Evolutionary conservation across 2,329 filamentous ascomycete genomes (phyloP), one percentile per base, ranked within the genome.

Genomic region (Xylariaceae sp.): DNA sequence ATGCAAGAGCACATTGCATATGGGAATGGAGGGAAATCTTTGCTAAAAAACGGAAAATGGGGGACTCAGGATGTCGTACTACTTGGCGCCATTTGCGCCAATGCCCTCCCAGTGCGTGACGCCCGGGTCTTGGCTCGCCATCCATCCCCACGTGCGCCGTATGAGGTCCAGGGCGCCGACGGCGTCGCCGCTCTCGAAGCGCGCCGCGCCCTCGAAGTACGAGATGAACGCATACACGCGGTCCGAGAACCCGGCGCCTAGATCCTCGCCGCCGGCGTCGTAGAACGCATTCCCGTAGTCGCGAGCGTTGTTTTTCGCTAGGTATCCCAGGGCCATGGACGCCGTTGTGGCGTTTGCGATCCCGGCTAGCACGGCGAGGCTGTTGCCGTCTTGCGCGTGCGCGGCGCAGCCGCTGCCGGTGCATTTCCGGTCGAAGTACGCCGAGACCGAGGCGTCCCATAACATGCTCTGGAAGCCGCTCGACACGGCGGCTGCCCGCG

Each of bases 91-190:
- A 17, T 69, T 66, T 0, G 67, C 61, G 1, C 78, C 80, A 46
- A 82, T 78, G 0, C 79, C 81, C 63, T 83, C 81, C 81, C 81
- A 83, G 59, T 76, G 74, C 3, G 81, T 83, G 12, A 78, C 65
- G 0, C 70, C 71, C 0, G 80, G 80, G 59, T 83, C 80, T 8
- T 76, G 34, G 6, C 21, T 71, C 0, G 76, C 67, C 80, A 83
- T 83, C 76, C 78, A 81, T 3, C 79, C 79, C 58, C 81, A 82
- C 14, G 81, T 67, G 16, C 80, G 70, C 37, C 73, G 67, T 12
- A 82, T 70, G 65, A 81, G 74, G 23, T 82, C 78, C 0, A 80
- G 64, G 1, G 76, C 80, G 6, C 73, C 74, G 1, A 58, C 63
- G 1, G 68, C 68, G 3, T 69, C 53, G 0, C 71, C 74, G 8